These are phyloP conservation scores for Wickerhamomyces subpelliculosus DNA, from an alignment of 805 yeast species.

Conservation along the genomic window DNA sequence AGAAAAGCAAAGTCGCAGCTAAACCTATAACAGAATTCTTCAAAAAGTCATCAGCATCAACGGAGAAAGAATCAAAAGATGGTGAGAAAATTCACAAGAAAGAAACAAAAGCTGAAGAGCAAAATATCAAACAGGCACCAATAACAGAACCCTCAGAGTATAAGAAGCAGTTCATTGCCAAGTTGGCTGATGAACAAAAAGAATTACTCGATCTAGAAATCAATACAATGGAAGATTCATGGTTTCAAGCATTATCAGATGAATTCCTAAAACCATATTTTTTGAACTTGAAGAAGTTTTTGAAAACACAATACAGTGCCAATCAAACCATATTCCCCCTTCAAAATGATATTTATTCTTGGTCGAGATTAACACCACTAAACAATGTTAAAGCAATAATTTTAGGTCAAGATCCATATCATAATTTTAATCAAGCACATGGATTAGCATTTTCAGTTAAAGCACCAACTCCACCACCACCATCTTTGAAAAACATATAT, in stretches of 20 bases:
- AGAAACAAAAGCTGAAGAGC: not conserved
- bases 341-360: constrained; percentile 68
- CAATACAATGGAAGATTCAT: constrained; percentile 59
- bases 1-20: not conserved
- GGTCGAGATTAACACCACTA: constrained; percentile 84
- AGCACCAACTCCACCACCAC: constrained; percentile 82
- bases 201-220: constrained; percentile 61
- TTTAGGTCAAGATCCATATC: constrained; percentile 96
- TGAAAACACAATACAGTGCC: constrained; percentile 37
- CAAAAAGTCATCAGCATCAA: not conserved
- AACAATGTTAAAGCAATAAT: constrained; percentile 67
- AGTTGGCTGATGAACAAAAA: constrained; percentile 40
- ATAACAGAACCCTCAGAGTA: not conserved
- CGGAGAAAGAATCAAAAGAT: too few species aligned
- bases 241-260: constrained; percentile 64
- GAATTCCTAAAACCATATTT: constrained; percentile 87
- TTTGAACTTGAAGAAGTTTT: constrained; percentile 58
- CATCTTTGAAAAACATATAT: constrained; percentile 80
- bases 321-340: constrained; percentile 75
- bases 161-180: constrained; percentile 43
- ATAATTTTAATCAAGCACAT: constrained; percentile 88
- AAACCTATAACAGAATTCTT: constrained; percentile 2
- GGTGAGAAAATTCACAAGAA: not conserved
- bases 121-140: not conserved
- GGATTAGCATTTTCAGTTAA: constrained; percentile 91